These are phyloP conservation scores for Chaetoceros muelleri DNA, from an alignment of 108 stramenopile species.

Conservation along the genomic window DNA sequence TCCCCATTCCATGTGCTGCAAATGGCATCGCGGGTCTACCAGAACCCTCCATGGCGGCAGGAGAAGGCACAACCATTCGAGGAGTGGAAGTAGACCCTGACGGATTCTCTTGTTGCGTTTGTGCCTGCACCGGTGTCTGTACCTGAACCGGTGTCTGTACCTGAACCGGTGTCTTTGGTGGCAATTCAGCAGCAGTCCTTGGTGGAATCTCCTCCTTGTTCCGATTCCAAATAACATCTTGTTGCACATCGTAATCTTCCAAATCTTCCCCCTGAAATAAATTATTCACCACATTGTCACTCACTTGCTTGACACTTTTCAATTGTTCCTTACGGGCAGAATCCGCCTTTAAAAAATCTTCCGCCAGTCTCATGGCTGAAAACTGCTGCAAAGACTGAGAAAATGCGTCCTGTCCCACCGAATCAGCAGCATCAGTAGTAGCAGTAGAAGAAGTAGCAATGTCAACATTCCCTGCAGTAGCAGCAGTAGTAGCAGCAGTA, in stretches of 20 bases:
- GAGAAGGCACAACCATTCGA: background rate
- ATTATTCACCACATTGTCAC: constrained; percentile 11
- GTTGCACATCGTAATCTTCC: constrained; percentile 20
- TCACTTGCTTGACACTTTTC: background rate
- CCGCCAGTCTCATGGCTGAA: constrained; percentile 45
- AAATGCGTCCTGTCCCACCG: constrained; percentile 50
- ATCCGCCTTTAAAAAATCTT: constrained; percentile 73
- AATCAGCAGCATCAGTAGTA: background rate
- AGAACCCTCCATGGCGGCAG: background rate
- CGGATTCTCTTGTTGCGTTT: constrained; percentile 2
- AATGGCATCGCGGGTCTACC: constrained; percentile 10
- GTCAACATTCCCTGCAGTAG: background rate
- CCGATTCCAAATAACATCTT: constrained; percentile 17
- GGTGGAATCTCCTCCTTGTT: constrained; percentile 2
- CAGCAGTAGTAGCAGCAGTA: background rate
- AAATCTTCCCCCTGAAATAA: constrained; percentile 22
- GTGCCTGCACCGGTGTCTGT: constrained; percentile 22
- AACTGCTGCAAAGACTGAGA: constrained; percentile 59
- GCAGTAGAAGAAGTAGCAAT: background rate
- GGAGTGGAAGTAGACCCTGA: constrained; percentile 4
- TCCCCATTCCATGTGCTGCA: constrained; percentile 2
- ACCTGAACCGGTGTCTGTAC: background rate
- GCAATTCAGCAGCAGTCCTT: background rate
- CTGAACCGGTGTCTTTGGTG: background rate
- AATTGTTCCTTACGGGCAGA: constrained; percentile 37